Percentiles rank a stretch among this genome's conserved stretches.
Conservation (phyloP, 768 basidiomycete species). For the Tricholoma bakamatsutake region DNA sequence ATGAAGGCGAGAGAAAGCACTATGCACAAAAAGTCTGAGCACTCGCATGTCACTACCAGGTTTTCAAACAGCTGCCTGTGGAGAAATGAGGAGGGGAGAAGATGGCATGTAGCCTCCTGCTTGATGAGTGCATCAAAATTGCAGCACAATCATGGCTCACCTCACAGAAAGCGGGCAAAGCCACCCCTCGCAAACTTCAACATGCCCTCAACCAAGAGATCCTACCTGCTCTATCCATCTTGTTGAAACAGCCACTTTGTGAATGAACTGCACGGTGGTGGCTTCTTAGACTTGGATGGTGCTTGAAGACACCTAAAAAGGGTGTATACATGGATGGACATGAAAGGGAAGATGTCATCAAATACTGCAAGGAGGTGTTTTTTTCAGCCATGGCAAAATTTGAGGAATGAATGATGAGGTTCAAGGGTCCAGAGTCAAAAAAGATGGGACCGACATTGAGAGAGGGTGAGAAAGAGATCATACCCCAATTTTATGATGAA, state of each 20-base stretch:
- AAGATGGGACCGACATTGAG: no score
- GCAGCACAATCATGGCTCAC: no score
- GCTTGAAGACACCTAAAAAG: no score
- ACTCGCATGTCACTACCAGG: conserved; percentile 31
- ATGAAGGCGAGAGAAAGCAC: no score
- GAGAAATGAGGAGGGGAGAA: conserved; percentile 20
- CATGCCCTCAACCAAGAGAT: conserved; percentile 22
- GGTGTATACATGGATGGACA: no score
- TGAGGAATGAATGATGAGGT: background rate
- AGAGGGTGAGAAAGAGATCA: no score
- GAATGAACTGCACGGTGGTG: no score
- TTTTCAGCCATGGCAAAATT: background rate
- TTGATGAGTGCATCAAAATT: conserved; percentile 18
- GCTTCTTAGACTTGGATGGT: no score
- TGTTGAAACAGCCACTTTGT: conserved; percentile 15
- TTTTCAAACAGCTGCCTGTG: conserved; percentile 26
- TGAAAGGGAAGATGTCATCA: no score
- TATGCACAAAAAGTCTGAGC: no score
- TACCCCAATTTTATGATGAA: background rate
- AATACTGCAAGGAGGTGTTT: background rate
- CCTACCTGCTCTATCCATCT: conserved; percentile 25
- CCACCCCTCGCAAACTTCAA: conserved; percentile 23
- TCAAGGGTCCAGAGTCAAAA: no score
- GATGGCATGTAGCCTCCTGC: conserved; percentile 12
- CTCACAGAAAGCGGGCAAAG: no score